Evolutionary conservation across 495 filamentous ascomycete species (phyloP).

Genomic region (Podospora bellae-mahoneyi): DNA sequence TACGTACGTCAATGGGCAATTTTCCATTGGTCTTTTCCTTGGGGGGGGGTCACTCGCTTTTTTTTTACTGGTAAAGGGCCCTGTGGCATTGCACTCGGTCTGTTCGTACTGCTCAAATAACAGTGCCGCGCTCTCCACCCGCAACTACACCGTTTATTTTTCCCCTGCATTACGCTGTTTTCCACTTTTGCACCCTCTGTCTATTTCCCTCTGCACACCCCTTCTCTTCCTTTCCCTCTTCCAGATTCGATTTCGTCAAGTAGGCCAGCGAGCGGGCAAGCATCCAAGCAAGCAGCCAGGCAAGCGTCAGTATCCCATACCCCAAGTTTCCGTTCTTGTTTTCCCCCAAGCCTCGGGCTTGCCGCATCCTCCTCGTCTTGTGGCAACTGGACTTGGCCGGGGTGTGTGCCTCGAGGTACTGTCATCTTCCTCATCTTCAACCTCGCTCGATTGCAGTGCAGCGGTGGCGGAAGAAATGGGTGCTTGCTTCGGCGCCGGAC

Average conservation of each 20-base stretch:
- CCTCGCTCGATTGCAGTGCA: conserved; percentile 11
- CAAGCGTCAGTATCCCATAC: neutral
- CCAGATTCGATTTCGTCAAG: neutral
- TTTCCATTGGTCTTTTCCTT: conserved; percentile 17
- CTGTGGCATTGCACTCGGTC: neutral
- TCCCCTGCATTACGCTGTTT: conserved; percentile 29
- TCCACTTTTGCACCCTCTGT: conserved; percentile 8
- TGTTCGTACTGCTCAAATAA: conserved; percentile 17
- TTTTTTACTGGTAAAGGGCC: neutral
- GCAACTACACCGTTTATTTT: conserved; percentile 29
- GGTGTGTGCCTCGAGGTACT: conserved; percentile 4
- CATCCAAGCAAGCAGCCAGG: neutral
- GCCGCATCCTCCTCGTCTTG: conserved; percentile 1
- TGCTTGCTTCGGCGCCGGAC: conserved; percentile 30
- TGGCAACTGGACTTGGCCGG: neutral
- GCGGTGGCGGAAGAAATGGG: conserved; percentile 28
- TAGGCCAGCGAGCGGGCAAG: neutral
- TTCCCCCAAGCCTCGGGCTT: neutral
- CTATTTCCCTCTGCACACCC: conserved; percentile 10
- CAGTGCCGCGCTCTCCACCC: conserved; percentile 15
- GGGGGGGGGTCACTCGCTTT: neutral
- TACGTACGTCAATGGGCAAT: conserved; percentile 30
- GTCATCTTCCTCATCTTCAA: conserved; percentile 7
- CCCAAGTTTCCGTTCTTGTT: conserved; percentile 3
- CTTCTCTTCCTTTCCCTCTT: neutral